Evolutionary conservation across 2,329 filamentous ascomycete genomes (phyloP), one percentile per base, ranked within the genome.

Genomic region (Aspergillus spinulosporus): DNA sequence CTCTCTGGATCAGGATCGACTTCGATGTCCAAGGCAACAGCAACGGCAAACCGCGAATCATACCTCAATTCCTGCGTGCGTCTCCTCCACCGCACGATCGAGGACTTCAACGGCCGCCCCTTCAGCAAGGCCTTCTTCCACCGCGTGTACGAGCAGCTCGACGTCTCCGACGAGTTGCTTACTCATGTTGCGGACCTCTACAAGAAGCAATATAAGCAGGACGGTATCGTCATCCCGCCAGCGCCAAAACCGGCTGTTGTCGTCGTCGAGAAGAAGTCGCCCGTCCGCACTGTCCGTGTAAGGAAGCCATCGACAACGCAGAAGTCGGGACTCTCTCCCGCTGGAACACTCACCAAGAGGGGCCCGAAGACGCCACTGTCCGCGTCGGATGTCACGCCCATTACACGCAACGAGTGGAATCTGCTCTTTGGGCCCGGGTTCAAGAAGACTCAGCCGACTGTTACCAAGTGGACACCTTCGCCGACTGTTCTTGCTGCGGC

Each of bases 91-190:
- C 72, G 73, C 46, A 72, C 72, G 21, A 72, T 77, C 61, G 57
- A 60, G 21, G 73, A 76, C 56, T 75, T 74, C 59, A 67, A 72
- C 47, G 73, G 74, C 34, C 73, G 74, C 5, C 72, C 72, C 4
- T 76, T 77, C 59, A 76, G 72, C 63, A 72, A 73, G 54, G 71
- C 68, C 4, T 78, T 78, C 56, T 75, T 78, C 59, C 70, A 74
- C 49, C 69, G 74, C 29, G 69, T 76, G 15, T 78, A 78, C 55
- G 72, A 76, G 40, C 74, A 77, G 39, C 58, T 77, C 1, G 64
- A 74, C 49, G 68, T 78, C 2, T 59, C 63, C 4, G 72, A 76
- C 36, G 66, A 71, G 3, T 64, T 74, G 5, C 66, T 77, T 9
- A 62, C 69, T 7, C 64, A 66, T n/a, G 66, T 78, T 5, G 72